Evolutionary conservation across 1,284 basidiomycete genomes (phyloP).

Genomic region (Tylopilus sp.): DNA sequence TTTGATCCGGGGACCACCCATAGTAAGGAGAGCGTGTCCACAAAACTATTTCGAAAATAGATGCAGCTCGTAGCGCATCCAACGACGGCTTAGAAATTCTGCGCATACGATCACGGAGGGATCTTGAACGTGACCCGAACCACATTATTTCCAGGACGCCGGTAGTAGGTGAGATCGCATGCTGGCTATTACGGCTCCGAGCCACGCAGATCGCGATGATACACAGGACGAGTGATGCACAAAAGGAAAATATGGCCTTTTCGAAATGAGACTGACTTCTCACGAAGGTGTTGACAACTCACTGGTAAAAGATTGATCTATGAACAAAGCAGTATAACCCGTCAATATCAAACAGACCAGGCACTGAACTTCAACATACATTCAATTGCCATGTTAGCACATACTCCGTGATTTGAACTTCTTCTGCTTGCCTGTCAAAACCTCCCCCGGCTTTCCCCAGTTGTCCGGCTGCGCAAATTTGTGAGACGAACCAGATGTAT

Average conservation of each 20-base stretch:
- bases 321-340: not conserved
- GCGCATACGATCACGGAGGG: not conserved
- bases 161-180: not conserved
- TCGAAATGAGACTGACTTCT: not conserved
- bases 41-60: not conserved
- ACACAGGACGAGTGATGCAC: not conserved
- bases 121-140: not conserved
- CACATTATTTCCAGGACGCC: not conserved
- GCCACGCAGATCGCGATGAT: not conserved
- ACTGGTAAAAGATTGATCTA: slow-evolving; percentile 5
- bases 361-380: not conserved
- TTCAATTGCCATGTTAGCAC: not conserved
- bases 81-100: not conserved
- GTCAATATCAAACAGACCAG: not conserved
- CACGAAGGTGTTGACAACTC: not conserved
- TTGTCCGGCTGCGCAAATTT: not conserved
- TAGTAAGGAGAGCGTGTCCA: no score
- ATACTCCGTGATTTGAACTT: not conserved
- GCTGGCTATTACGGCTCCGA: not conserved
- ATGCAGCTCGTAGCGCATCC: not conserved
- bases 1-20: no score
- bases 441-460: not conserved
- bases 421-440: not conserved
- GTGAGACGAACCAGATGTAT: not conserved
- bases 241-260: not conserved